Evolutionary conservation across 2,329 filamentous ascomycete genomes (phyloP).

Genomic region (Nannizzia gypsea): DNA sequence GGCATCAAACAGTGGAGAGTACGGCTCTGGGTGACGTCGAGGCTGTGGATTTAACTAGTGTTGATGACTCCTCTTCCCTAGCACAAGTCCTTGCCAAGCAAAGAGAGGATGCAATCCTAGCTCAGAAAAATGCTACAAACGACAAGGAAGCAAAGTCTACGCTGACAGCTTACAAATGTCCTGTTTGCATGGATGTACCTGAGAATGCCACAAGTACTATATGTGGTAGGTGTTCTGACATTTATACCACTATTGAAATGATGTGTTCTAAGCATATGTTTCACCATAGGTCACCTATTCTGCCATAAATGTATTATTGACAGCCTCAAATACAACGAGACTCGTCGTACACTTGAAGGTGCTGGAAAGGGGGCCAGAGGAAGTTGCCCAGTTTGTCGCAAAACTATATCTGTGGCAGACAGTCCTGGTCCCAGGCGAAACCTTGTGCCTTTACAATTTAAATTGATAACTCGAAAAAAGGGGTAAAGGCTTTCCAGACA

Average conservation of each 20-base stretch:
- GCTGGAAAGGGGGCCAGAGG: constrained; percentile 25
- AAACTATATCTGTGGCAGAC: constrained; percentile 29
- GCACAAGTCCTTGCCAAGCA: constrained; percentile 42
- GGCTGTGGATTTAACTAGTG: constrained; percentile 40
- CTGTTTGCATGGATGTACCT: constrained; percentile 52
- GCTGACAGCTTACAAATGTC: constrained; percentile 44
- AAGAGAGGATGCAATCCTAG: constrained; percentile 40
- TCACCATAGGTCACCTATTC: constrained; percentile 46
- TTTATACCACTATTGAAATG: neutral
- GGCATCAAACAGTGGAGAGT: neutral
- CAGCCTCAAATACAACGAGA: constrained; percentile 46
- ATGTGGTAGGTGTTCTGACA: constrained; percentile 41
- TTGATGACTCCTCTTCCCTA: constrained; percentile 31
- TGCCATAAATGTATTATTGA: constrained; percentile 53
- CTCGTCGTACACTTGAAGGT: constrained; percentile 31
- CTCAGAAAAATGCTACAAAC: constrained; percentile 23
- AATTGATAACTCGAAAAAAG: constrained; percentile 24
- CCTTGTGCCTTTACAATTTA: constrained; percentile 30
- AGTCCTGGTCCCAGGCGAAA: constrained; percentile 24
- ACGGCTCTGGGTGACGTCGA: constrained; percentile 26
- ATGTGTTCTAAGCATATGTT: neutral
- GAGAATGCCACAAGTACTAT: constrained; percentile 48
- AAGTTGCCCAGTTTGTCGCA: constrained; percentile 36
- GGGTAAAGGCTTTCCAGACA: neutral
- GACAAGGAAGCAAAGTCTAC: constrained; percentile 25